A percentile compares a stretch with the other conserved stretches of the same genome.
Conservation (phyloP, 345 rosid genomes). For the Noccaea caerulescens region DNA sequence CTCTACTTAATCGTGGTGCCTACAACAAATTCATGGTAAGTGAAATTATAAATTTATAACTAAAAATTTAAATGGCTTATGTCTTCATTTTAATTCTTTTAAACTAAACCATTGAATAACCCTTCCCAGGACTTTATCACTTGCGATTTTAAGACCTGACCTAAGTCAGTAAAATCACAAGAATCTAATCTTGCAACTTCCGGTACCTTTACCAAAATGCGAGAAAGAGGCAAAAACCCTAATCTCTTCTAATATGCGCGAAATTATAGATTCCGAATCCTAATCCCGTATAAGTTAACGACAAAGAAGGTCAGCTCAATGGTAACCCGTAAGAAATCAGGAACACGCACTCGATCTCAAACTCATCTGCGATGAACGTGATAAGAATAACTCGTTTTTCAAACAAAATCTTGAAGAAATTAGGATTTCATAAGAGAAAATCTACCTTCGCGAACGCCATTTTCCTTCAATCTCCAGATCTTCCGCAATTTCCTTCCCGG, state of each 20-base stretch:
- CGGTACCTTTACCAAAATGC: background rate
- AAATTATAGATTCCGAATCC: conserved; percentile 11
- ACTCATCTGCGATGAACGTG: conserved; percentile 3
- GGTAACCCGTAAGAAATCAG: background rate
- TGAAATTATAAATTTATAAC: conserved; percentile 1
- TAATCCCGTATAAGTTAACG: background rate
- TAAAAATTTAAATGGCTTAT: background rate
- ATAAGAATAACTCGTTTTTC: conserved; percentile 5
- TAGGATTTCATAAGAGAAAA: background rate
- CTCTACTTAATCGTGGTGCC: conserved; percentile 42
- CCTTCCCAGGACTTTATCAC: background rate
- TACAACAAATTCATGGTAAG: conserved; percentile 1
- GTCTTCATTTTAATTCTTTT: background rate
- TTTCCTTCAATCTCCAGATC: conserved; percentile 33
- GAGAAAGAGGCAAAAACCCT: conserved; percentile 6
- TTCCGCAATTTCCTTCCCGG: conserved; percentile 7
- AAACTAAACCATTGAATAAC: background rate
- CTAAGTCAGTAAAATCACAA: background rate
- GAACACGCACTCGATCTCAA: conserved; percentile 3
- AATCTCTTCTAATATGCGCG: background rate
- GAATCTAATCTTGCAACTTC: conserved; percentile 13
- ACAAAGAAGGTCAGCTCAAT: background rate
- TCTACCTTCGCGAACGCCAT: conserved; percentile 44
- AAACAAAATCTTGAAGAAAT: background rate
- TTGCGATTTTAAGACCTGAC: background rate